Percentiles rank a stretch among this genome's conserved stretches.
phyloP scores from a whole-genome alignment of 108 stramenopile species.

The Mayamaea pseudoterrestris region DNA sequence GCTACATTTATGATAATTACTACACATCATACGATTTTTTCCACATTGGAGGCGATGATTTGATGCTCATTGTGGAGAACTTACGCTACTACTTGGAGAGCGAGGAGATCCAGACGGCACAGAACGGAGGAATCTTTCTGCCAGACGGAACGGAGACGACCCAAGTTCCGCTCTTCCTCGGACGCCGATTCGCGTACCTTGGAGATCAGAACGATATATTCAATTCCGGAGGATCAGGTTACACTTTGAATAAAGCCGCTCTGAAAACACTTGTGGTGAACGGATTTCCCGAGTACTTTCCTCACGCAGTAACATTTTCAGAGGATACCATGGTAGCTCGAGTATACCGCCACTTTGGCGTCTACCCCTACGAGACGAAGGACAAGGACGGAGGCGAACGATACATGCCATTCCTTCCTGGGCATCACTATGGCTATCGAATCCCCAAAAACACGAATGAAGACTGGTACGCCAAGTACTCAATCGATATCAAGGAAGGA shows the following conservation, averaged over 20 bases:
- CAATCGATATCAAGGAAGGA: constrained; percentile 65
- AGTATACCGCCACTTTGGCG: constrained; percentile 46
- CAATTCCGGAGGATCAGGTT: constrained; percentile 91
- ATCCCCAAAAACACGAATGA: constrained; percentile 34
- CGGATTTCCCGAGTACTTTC: constrained; percentile 61
- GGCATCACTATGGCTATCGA: constrained; percentile 60
- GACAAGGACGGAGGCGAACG: constrained; percentile 84
- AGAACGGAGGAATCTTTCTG: constrained; percentile 68
- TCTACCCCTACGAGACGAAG: constrained; percentile 82
- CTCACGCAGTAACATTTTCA: constrained; percentile 71
- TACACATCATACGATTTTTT: constrained; percentile 56
- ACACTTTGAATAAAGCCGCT: constrained; percentile 88
- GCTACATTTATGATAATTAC: constrained; percentile 90
- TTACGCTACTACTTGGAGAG: constrained; percentile 74
- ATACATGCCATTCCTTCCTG: constrained; percentile 91
- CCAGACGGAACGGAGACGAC: constrained; percentile 57
- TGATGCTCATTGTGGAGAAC: constrained; percentile 88
- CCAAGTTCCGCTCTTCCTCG: constrained; percentile 76
- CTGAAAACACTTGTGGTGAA: constrained; percentile 63
- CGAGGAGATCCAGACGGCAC: constrained; percentile 68
- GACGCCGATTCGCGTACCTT: constrained; percentile 70
- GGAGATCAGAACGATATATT: constrained; percentile 76
- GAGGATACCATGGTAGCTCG: constrained; percentile 85
- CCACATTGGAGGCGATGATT: constrained; percentile 83
- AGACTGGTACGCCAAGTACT: constrained; percentile 87